These are phyloP conservation scores for Sporisorium sorghi DNA, from an alignment of 1,284 basidiomycete genomes.

Conservation along the genomic window DNA sequence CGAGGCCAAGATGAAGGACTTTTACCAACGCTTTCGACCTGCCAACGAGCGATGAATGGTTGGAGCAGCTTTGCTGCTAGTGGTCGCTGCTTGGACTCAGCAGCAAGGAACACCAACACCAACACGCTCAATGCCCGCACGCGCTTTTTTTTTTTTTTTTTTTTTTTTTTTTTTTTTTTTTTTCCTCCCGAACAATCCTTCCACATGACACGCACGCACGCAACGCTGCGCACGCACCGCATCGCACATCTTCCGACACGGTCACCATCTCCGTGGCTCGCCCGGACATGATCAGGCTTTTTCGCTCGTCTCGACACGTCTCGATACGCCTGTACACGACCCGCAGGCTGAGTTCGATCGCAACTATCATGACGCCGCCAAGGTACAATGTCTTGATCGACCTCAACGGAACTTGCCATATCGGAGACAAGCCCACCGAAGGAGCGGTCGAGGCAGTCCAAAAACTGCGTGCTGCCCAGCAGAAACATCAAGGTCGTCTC, in stretches of 20 bases:
- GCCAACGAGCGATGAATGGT: slow-evolving; percentile 33
- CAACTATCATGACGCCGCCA: slow-evolving; percentile 7
- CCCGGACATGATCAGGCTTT: background rate
- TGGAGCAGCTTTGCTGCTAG: background rate
- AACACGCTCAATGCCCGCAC: background rate
- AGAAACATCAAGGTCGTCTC: slow-evolving; percentile 11
- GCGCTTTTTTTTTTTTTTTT: background rate
- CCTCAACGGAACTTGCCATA: slow-evolving; percentile 47
- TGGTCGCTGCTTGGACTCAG: background rate
- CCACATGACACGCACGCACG: slow-evolving; percentile 8
- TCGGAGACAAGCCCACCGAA: slow-evolving; percentile 32
- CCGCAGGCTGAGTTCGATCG: background rate
- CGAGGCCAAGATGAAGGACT: slow-evolving; percentile 81
- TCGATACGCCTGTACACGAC: background rate
- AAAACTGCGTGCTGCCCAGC: slow-evolving; percentile 28
- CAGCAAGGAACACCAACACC: background rate
- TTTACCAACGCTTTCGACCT: slow-evolving; percentile 77
- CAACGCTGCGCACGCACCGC: background rate
- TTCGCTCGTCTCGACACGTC: no score
- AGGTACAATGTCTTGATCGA: slow-evolving; percentile 49
- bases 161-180: background rate
- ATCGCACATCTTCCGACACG: background rate
- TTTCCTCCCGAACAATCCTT: background rate
- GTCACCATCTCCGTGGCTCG: background rate
- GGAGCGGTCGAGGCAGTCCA: slow-evolving; percentile 32